phyloP scores from a whole-genome alignment of 495 filamentous ascomycete species.

The Podospora bellae-mahoneyi region DNA sequence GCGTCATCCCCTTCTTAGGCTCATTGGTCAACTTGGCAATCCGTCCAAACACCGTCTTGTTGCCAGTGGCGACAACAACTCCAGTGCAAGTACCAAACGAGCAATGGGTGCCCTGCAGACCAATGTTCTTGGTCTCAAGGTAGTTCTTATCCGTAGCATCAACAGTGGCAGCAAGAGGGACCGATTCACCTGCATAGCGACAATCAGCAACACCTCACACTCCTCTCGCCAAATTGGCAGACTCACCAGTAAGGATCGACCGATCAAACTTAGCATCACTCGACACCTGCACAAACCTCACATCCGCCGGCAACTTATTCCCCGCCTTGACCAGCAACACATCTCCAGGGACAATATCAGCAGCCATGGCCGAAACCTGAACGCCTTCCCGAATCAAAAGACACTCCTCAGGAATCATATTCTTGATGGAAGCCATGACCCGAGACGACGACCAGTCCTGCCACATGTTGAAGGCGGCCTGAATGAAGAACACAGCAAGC shows the following conservation, averaged over 20 bases:
- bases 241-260: slow-evolving; percentile 62
- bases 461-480: slow-evolving; percentile 66
- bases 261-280: slow-evolving; percentile 70
- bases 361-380: slow-evolving; percentile 46
- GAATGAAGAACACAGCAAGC: slow-evolving; percentile 60
- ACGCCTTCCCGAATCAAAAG: slow-evolving; percentile 57
- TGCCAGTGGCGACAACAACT: slow-evolving; percentile 57
- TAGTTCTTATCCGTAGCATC: slow-evolving; percentile 66
- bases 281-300: slow-evolving; percentile 61
- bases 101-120: slow-evolving; percentile 68
- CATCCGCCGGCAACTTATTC: slow-evolving; percentile 66
- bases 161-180: slow-evolving; percentile 57
- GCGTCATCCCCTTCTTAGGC: slow-evolving; percentile 57
- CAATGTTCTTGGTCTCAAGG: slow-evolving; percentile 69
- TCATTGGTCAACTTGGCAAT: slow-evolving; percentile 65
- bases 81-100: slow-evolving; percentile 63
- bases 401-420: slow-evolving; percentile 65
- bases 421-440: slow-evolving; percentile 64
- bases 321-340: slow-evolving; percentile 60
- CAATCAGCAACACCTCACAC: not conserved
- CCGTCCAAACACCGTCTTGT: slow-evolving; percentile 61
- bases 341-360: slow-evolving; percentile 66
- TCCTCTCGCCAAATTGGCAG: not conserved
- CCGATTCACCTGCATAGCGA: slow-evolving; percentile 52
- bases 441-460: slow-evolving; percentile 60